Base-by-base conservation (phyloP, 306 rosid genomes). In the Casuarina equisetifolia region DNA sequence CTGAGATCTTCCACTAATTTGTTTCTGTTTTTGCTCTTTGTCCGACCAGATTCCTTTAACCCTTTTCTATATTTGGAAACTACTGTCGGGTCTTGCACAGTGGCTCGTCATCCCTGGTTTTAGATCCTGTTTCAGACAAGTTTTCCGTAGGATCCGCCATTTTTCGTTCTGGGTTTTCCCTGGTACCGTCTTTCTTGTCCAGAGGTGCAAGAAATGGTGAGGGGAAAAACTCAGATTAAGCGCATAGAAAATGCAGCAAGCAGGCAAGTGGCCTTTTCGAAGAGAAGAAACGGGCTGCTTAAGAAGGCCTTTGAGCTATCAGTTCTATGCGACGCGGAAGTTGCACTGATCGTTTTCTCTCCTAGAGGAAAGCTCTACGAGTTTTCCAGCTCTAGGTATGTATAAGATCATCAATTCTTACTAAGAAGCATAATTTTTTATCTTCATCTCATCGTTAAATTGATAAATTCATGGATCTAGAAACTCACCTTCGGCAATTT, bases 321-420 rank as follows among this genome's bases (percentile, higher is more conserved):
- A 2, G 98, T 94, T 67, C 87, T 94, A n/a, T 94, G 98, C 58
- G 98, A 94, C 75, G 98, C 98, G 13, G 98, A 94, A 82, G 94
- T 94, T 79, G 94, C 95, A 63, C 95, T 94, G 58, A 83, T 94
- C 17, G 75, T 95, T 45, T 92, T 95, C 89, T 95, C 98, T 10
- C 77, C 91, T 32, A 89, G 91, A 84, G 97, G 97, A 53, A 95
- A 88, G 82, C 97, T 95, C 76, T 91, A 89, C 74, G 98, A 95
- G 78, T 95, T 91, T 80, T 82, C 98, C 4, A 95, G 93, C 75
- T 85, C 88, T 74, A 88, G 97, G 97, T 95, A 84, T 17, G 57
- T 15, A 64, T 51, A 57, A 35, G 9, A 16, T 35, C 0, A 4
- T 38, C 44, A 0, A 2, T 70, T 49, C 1, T 8, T 6, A 3